Conservation (phyloP, 106 monocot genomes). For the Allium fistulosum region DNA sequence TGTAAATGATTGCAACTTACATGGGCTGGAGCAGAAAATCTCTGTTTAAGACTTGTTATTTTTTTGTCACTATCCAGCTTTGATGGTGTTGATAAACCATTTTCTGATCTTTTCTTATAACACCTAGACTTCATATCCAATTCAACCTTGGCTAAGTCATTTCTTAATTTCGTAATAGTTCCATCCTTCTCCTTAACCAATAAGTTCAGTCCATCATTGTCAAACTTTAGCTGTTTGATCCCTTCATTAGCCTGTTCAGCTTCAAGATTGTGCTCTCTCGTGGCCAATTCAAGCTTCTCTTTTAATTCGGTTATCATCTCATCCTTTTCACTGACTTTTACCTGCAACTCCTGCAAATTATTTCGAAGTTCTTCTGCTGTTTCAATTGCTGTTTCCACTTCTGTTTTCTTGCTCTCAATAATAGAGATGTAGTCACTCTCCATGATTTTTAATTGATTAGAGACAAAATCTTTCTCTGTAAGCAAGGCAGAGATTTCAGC, state of each 20-base stretch:
- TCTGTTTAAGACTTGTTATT: slow-evolving; percentile 9
- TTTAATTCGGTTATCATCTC: slow-evolving; percentile 30
- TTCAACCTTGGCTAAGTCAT: slow-evolving; percentile 20
- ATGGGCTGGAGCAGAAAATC: slow-evolving; percentile 6
- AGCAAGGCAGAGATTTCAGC: slow-evolving; percentile 51
- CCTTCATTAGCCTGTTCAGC: slow-evolving; percentile 25
- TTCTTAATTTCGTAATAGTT: slow-evolving; percentile 27
- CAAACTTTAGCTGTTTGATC: slow-evolving; percentile 19
- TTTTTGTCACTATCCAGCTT: slow-evolving; percentile 3
- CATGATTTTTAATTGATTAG: slow-evolving; percentile 73
- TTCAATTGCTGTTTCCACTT: slow-evolving; percentile 47
- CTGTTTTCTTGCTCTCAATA: slow-evolving; percentile 36
- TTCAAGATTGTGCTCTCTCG: slow-evolving; percentile 20
- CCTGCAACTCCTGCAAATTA: slow-evolving; percentile 27
- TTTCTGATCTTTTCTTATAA: slow-evolving; percentile 11
- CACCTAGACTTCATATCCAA: slow-evolving; percentile 7
- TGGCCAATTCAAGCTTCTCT: slow-evolving; percentile 21
- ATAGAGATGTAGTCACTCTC: slow-evolving; percentile 37
- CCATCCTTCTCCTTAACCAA: slow-evolving; percentile 32
- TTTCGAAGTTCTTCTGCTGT: slow-evolving; percentile 34
- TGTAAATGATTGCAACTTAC: slow-evolving; percentile 12
- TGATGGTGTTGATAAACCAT: slow-evolving; percentile 4
- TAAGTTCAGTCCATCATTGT: slow-evolving; percentile 21
- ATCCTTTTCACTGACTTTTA: slow-evolving; percentile 31
- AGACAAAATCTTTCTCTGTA: slow-evolving; percentile 79